Percentiles rank a stretch among this genome's conserved stretches.
Evolutionary conservation across 2,329 filamentous ascomycete genomes (phyloP).

Genomic region (Ophiocordyceps robertsii): DNA sequence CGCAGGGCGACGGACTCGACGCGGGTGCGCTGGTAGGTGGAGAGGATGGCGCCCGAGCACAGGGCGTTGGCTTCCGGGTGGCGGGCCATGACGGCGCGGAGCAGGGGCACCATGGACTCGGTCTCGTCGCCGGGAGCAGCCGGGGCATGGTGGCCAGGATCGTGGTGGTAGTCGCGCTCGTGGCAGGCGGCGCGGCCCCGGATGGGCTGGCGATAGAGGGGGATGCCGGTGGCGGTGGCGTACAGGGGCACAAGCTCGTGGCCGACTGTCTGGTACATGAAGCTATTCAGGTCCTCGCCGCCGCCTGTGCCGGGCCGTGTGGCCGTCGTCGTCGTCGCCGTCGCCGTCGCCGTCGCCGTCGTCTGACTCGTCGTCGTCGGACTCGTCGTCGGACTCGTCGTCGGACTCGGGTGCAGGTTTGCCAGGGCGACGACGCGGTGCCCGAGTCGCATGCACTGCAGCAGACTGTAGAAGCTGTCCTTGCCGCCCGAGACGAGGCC

Average conservation of each 20-base stretch:
- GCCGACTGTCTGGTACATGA: slow-evolving; percentile 99
- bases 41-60: slow-evolving; percentile 82
- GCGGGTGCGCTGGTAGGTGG: slow-evolving; percentile 91
- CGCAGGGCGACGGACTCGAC: slow-evolving; percentile 83
- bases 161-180: slow-evolving; percentile 53
- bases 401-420: slow-evolving; percentile 55
- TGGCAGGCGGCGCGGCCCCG: slow-evolving; percentile 56
- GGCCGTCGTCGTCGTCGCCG: too few relatives aligned
- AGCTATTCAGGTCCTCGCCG: slow-evolving; percentile 63
- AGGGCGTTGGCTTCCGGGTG: slow-evolving; percentile 79
- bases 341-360: too few relatives aligned
- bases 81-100: slow-evolving; percentile 48
- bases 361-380: too few relatives aligned
- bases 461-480: slow-evolving; percentile 85
- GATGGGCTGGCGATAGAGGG: slow-evolving; percentile 73
- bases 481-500: slow-evolving; percentile 92
- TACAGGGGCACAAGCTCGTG: slow-evolving; percentile 81
- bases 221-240: slow-evolving; percentile 61
- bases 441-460: slow-evolving; percentile 79
- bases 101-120: slow-evolving; percentile 67
- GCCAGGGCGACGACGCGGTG: slow-evolving; percentile 79
- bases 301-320: too few relatives aligned
- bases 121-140: slow-evolving; percentile 53
- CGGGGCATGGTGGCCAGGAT: slow-evolving; percentile 2
- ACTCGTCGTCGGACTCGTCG: too few relatives aligned